Base-by-base conservation (phyloP, 768 basidiomycete genomes). In the Tricholoma flavovirens region DNA sequence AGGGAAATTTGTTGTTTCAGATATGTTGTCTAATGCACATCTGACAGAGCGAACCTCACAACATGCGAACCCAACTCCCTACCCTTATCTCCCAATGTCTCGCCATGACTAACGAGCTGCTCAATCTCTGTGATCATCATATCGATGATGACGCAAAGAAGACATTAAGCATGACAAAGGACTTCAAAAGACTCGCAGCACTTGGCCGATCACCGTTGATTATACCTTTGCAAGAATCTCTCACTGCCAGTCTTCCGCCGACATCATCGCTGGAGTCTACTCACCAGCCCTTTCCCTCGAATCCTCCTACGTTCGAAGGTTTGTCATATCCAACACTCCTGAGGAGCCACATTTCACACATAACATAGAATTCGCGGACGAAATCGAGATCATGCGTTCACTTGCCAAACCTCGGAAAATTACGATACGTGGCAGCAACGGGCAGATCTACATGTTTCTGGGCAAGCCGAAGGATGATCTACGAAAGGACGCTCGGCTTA, bases 381-480 rank as follows among this genome's bases (percentile, higher is more conserved):
- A 91, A 21, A 81, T 98, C 59, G 87, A 89, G 30, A 72, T 99
- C 64, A 98, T 99, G 95, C 80, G 76, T 17, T 97, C 97, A 4
- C 73, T 98, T 22, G 90, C 92, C 26, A 88, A 84, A 64, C 97
- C 97, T 5, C 86, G 93, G 62, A 97, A 96, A 71, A 83, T 99
- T 57, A 86, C 85, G 1, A 87, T 98, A 49, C 74, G 73, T 26
- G 95, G 92, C 0, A 87, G 83, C 60, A 83, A 98, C 65, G 93
- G 93, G 1, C 82, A 86, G 56, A 74, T 73, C 10, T 98, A 98
- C 73, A 86, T 84, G 72, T 98, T 98, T 76, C 77, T 99, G 6
- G 92, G 91, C 52, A 99, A 99, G 69, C 96, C 96, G 7, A 93
- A 93, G 69, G 97, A 99, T 67, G 97, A 99, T 71, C 77, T 99